Conservation (phyloP, 2,329 filamentous ascomycete species). For the Tolypocladium cylindrosporum region DNA sequence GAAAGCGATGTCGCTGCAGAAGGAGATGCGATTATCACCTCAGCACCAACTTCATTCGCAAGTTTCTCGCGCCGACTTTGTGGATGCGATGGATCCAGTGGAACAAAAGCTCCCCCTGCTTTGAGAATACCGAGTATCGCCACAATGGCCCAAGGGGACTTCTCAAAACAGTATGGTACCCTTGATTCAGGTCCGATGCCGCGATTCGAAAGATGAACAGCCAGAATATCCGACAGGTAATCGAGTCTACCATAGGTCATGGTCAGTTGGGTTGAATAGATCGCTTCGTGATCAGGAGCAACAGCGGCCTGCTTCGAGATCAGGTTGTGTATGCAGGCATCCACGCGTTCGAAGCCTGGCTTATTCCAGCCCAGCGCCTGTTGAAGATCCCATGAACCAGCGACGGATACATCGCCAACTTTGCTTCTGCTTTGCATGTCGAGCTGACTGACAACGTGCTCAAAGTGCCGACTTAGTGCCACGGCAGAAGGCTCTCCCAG, state of each 20-base stretch:
- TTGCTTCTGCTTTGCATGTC: background rate
- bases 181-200: background rate
- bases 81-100: constrained; percentile 14
- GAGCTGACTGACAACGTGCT: background rate
- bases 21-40: background rate
- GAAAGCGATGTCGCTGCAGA: background rate
- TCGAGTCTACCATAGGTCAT: background rate
- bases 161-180: background rate
- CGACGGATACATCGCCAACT: background rate
- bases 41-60: background rate
- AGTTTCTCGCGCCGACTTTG: background rate
- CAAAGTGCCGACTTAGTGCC: background rate
- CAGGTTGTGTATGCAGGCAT: background rate
- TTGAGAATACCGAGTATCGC: constrained; percentile 14
- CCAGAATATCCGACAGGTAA: background rate
- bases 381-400: background rate
- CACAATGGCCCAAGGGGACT: constrained; percentile 6
- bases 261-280: background rate
- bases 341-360: background rate
- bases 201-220: background rate
- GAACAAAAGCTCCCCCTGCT: constrained; percentile 14
- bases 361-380: background rate
- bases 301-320: background rate
- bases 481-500: background rate
- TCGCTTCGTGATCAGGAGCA: background rate